Evolutionary conservation across 805 yeast genomes (phyloP), one percentile per base, ranked within the genome.

Genomic region (Saccharomycopsis fodiens): DNA sequence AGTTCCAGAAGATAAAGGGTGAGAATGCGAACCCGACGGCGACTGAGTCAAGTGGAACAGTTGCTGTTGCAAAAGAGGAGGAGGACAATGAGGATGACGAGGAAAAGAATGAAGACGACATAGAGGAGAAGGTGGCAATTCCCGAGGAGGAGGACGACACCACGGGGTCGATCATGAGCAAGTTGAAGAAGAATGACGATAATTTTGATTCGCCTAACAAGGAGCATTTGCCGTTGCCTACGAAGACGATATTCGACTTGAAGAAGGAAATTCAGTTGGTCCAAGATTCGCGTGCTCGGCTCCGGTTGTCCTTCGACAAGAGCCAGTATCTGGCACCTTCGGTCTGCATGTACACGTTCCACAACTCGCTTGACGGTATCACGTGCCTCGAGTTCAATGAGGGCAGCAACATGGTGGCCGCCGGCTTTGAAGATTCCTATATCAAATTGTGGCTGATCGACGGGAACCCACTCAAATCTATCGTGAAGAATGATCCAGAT

Each of bases 291-390:
- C 72, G 96, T 49, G 76, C 85, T 29, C 77, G 82, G 52, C 78
- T 91, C 48, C 74, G 70, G 53, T 35, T 49, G 8, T 47, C 51
- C 4, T 44, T 50, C 34, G 51, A 50, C 29, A 70, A 81, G 3
- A 64, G 75, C 27, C 96, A 85, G 64, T 83, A 94, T 3, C 70
- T 87, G 19, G 76, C 91, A 21, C 98, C 98, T 19, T 84, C 95
- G 46, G 95, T 91, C 30, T 93, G 97, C 64, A 86, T 91, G 95
- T 93, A 93, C 68, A 91, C 97, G 1, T 89, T 93, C 67, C 98
- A 93, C 69, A 93, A 93, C 64, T 85, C 97, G 8, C 82, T 86
- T 59, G 82, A 83, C 53, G 94, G 85, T 51, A 68, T 93, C 72
- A 85, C 94, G n/a, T 78, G 88, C 41, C 60, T 91, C 39, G 85